Evolutionary conservation across 306 rosid genomes (phyloP).

Genomic region (Sindora glabra): DNA sequence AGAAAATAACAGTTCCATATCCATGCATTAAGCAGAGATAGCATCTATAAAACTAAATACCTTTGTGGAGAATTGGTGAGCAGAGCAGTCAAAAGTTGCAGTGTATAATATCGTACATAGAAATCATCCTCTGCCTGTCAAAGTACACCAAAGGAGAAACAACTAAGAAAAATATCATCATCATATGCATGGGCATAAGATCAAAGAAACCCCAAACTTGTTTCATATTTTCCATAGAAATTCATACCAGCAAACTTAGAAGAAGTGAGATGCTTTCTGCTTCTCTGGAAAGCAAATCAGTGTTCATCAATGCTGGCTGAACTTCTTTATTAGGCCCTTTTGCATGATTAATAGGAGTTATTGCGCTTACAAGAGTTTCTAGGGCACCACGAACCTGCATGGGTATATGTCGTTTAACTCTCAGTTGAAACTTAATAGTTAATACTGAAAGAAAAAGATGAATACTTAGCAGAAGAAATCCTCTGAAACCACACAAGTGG

Average conservation of each 20-base stretch:
- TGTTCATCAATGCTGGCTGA: constrained; percentile 76
- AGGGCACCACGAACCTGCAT: constrained; percentile 84
- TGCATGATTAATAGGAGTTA: constrained; percentile 71
- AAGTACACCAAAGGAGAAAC: constrained; percentile 12
- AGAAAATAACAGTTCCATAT: constrained; percentile 2
- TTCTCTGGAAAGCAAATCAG: constrained; percentile 88
- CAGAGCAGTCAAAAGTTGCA: constrained; percentile 87
- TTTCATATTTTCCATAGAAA: constrained; percentile 9
- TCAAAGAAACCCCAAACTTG: not conserved
- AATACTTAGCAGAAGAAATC: not conserved
- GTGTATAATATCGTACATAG: constrained; percentile 86
- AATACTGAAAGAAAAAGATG: not conserved
- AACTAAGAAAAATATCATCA: not conserved
- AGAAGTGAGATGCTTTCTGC: constrained; percentile 81
- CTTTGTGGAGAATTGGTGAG: constrained; percentile 79
- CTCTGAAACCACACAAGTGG: not conserved
- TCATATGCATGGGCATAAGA: constrained; percentile 12
- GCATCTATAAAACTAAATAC: constrained; percentile 34
- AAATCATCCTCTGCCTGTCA: constrained; percentile 91
- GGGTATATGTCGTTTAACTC: constrained; percentile 12
- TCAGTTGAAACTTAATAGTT: not conserved
- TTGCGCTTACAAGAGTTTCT: constrained; percentile 82
- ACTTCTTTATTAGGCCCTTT: constrained; percentile 68
- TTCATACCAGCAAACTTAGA: constrained; percentile 79
- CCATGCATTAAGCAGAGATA: constrained; percentile 11